Evolutionary conservation across 768 basidiomycete species (phyloP).

Genomic region (Leccinum subgranulosum): DNA sequence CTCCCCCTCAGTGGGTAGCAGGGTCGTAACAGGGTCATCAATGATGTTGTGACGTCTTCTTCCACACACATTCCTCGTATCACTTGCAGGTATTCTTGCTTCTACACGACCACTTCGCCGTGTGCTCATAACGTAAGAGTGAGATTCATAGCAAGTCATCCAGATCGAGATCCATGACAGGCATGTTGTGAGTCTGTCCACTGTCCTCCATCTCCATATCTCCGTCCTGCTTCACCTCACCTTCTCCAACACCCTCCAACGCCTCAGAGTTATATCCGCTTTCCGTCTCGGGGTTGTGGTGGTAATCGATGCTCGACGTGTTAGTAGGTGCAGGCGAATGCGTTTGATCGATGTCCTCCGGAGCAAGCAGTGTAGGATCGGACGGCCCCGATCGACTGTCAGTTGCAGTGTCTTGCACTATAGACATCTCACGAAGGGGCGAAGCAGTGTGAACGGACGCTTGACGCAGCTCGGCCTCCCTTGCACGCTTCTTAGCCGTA

Average conservation of each 20-base stretch:
- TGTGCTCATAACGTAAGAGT: background rate
- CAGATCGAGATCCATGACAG: constrained; percentile 29
- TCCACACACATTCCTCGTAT: background rate
- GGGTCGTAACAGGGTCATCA: constrained; percentile 10
- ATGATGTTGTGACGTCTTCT: constrained; percentile 4
- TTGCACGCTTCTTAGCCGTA: constrained; percentile 49
- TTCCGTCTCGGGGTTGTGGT: constrained; percentile 38
- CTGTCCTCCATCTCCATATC: constrained; percentile 24
- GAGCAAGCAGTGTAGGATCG: constrained; percentile 19
- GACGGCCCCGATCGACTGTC: constrained; percentile 30
- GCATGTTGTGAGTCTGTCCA: constrained; percentile 17
- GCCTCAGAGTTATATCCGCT: constrained; percentile 58
- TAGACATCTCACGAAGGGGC: constrained; percentile 27
- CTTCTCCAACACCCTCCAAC: constrained; percentile 30
- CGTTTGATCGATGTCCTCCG: constrained; percentile 33
- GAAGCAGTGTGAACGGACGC: constrained; percentile 23
- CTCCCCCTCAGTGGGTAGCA: constrained; percentile 39
- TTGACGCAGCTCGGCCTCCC: constrained; percentile 32
- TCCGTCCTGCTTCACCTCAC: constrained; percentile 25
- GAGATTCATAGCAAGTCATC: constrained; percentile 20
- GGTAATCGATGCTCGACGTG: constrained; percentile 46
- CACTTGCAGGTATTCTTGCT: background rate
- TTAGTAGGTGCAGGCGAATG: constrained; percentile 52
- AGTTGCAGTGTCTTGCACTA: constrained; percentile 28
- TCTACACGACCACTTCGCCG: background rate